These are phyloP conservation scores for Penicillium sumatraense DNA, from an alignment of 2,329 filamentous ascomycete species.

Conservation along the genomic window DNA sequence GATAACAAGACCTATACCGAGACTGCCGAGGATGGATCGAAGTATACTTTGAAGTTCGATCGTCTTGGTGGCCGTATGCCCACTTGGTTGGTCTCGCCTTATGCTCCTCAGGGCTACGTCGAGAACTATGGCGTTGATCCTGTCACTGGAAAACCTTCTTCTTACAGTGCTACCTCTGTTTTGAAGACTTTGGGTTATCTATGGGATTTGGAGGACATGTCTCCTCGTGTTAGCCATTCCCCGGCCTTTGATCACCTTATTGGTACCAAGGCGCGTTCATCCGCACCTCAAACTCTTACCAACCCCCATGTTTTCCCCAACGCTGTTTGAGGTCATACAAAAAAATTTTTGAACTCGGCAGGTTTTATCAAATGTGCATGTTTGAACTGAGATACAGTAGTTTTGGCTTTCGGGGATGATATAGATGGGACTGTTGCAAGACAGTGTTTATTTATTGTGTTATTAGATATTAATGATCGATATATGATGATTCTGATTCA, in stretches of 20 bases:
- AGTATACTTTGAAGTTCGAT: slow-evolving; percentile 34
- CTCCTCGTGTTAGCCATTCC: slow-evolving; percentile 34
- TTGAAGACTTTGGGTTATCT: slow-evolving; percentile 37
- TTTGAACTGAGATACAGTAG: too few relatives aligned
- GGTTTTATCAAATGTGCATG: too few relatives aligned
- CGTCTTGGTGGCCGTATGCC: slow-evolving; percentile 36
- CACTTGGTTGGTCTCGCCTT: slow-evolving; percentile 37
- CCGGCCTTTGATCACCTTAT: slow-evolving; percentile 38
- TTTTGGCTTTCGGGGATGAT: too few relatives aligned
- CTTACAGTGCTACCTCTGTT: slow-evolving; percentile 36
- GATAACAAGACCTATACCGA: slow-evolving; percentile 43
- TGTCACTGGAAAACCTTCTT: slow-evolving; percentile 27
- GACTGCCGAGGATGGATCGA: slow-evolving; percentile 28
- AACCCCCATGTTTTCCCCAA: slow-evolving; percentile 30
- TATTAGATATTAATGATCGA: too few relatives aligned
- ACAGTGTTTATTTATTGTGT: too few relatives aligned
- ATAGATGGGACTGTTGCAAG: too few relatives aligned
- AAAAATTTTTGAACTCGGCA: too few relatives aligned
- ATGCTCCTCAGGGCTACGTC: slow-evolving; percentile 27
- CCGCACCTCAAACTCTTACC: slow-evolving; percentile 19
- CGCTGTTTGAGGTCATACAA: slow-evolving; percentile 22
- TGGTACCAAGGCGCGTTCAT: slow-evolving; percentile 15
- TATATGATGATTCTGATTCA: too few relatives aligned
- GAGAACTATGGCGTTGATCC: slow-evolving; percentile 36
- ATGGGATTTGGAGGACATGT: slow-evolving; percentile 36